These are phyloP conservation scores for Wickerhamomyces subpelliculosus DNA, from an alignment of 805 yeast species.

Conservation along the genomic window DNA sequence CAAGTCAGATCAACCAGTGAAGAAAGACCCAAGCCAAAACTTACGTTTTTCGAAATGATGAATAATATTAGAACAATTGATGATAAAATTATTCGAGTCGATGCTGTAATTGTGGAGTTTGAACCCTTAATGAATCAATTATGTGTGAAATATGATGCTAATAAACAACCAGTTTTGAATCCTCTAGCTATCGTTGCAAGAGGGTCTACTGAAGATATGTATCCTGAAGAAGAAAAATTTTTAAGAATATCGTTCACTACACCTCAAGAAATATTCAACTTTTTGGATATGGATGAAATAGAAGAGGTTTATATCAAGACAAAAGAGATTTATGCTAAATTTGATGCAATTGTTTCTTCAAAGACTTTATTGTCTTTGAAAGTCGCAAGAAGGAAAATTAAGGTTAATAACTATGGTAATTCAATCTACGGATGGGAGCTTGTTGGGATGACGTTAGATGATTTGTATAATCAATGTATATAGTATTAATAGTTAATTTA, in stretches of 20 bases:
- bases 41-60: too few species aligned
- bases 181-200: slow-evolving; percentile 6
- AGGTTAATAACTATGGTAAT: slow-evolving; percentile 1
- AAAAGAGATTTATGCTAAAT: slow-evolving; percentile 2
- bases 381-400: slow-evolving; percentile 10
- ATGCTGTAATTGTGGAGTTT: slow-evolving; percentile 11
- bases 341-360: slow-evolving; percentile 4
- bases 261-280: slow-evolving; percentile 9
- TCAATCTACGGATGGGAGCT: slow-evolving; percentile 14
- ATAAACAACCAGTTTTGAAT: slow-evolving; percentile 6
- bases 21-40: too few species aligned
- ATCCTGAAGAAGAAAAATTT: slow-evolving; percentile 6
- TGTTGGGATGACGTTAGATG: slow-evolving; percentile 7
- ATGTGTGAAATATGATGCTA: slow-evolving; percentile 6
- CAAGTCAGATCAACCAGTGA: too few species aligned
- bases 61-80: slow-evolving; percentile 14
- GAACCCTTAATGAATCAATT: slow-evolving; percentile 12
- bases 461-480: slow-evolving; percentile 1
- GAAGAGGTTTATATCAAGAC: slow-evolving; percentile 16
- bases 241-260: slow-evolving; percentile 8
- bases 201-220: background rate
- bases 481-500: background rate
- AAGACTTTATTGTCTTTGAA: slow-evolving; percentile 3
- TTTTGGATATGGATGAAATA: slow-evolving; percentile 15
- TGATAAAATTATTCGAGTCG: slow-evolving; percentile 10